Evolutionary conservation across 2,329 filamentous ascomycete species (phyloP).

Genomic region (Pestalotiopsis fici): DNA sequence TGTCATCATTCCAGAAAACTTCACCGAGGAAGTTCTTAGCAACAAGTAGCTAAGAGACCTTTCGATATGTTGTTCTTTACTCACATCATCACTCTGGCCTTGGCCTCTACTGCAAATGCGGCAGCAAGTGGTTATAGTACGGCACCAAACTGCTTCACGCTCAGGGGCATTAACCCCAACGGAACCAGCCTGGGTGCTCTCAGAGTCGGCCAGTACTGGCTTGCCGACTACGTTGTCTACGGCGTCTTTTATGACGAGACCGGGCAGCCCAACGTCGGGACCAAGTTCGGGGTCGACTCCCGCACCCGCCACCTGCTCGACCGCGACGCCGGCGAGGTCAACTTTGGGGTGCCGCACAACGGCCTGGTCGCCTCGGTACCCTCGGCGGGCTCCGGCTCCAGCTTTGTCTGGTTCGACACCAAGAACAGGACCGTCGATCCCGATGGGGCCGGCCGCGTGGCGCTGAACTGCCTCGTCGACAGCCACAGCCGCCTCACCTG

Average conservation of each 20-base stretch:
- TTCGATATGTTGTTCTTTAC: background rate
- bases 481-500: background rate
- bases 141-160: background rate
- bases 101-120: background rate
- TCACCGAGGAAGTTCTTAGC: background rate
- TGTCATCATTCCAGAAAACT: background rate
- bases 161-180: background rate
- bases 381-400: background rate
- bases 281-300: background rate
- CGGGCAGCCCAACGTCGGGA: background rate
- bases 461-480: background rate
- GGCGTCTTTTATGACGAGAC: background rate
- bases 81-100: background rate
- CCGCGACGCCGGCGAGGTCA: background rate
- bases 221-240: background rate
- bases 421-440: background rate
- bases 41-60: background rate
- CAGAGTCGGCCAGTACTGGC: background rate
- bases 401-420: background rate
- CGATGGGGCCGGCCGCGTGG: background rate
- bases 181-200: background rate
- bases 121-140: background rate
- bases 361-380: background rate
- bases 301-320: background rate
- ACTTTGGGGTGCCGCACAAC: background rate